Evolutionary conservation across 1,284 basidiomycete species (phyloP), one percentile per base, ranked within the genome.

Genomic region (Filobasidium uniguttulatum): DNA sequence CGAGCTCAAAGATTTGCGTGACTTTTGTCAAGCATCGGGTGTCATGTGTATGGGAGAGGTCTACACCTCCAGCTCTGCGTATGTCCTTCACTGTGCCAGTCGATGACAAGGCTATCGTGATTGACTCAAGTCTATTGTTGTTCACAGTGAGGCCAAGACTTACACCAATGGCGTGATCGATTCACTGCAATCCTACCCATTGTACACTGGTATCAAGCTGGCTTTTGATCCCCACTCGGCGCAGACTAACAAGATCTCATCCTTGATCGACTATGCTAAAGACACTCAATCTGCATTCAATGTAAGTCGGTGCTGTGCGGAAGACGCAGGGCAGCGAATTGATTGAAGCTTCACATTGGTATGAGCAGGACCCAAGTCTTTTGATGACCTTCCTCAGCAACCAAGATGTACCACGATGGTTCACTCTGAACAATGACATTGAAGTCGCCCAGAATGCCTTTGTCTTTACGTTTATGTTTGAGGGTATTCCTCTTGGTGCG

Each of bases 1-100:
- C 23, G 59, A 56, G 5, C 62, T 62, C 2, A 48, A 56, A 6
- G 22, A 45, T 1, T 65, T 67, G 65, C 55, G 56, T 0, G 65
- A 61, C 1, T 88, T 89, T 64, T 81, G 79, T 58, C 68, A 67
- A 25, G 76, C 75, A 20, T 80, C 83, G 0, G 83, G 82, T 1
- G 81, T 86, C 29, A 88, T 85, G 68, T 85, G 82, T 55, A 83
- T 85, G 47, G 85, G 85, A 30, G 85, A 88, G 67, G 81, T 87
- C 23, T 80, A 79, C 57, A 76, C 74, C 22, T 62, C 71, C 40
- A 73, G 79, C 47, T 71, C 83, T 31, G 22, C 28, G 50, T 52
- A 30, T 8, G 45, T 41, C 3, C 3, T 14, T 12, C n/a, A n/a
- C n/a, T n/a, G n/a, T n/a, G n/a, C n/a, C n/a, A n/a, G n/a, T n/a